Evolutionary conservation across 495 filamentous ascomycete species (phyloP).

Genomic region (Penicillium herquei): DNA sequence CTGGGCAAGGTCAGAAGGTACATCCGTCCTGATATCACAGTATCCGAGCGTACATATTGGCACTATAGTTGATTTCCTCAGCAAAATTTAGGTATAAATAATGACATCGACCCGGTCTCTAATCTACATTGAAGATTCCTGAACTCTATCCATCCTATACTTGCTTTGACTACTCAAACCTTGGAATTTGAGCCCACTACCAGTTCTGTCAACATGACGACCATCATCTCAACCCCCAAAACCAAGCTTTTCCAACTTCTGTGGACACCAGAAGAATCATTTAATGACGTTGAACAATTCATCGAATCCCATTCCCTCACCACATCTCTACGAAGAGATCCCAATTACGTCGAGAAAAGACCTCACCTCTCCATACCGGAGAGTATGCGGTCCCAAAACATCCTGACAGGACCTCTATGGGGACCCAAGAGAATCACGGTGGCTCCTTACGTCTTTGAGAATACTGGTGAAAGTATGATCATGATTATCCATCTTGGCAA

Average conservation of each 20-base stretch:
- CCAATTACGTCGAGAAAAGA: slow-evolving; percentile 68
- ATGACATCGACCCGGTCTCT: too few relatives aligned
- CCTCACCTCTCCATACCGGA: slow-evolving; percentile 82
- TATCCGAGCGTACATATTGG: too few relatives aligned
- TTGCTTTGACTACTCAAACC: too few relatives aligned
- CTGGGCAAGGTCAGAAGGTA: too few relatives aligned
- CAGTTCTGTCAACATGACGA: not conserved
- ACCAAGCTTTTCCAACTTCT: not conserved
- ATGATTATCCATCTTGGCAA: slow-evolving; percentile 72
- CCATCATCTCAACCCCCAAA: not conserved
- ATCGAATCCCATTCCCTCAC: slow-evolving; percentile 73
- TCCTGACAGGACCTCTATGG: slow-evolving; percentile 75
- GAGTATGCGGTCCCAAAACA: slow-evolving; percentile 58
- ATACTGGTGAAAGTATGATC: slow-evolving; percentile 66
- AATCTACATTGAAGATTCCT: too few relatives aligned
- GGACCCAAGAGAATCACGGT: slow-evolving; percentile 74
- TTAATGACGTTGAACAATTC: slow-evolving; percentile 54
- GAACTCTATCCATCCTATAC: too few relatives aligned
- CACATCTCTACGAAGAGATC: slow-evolving; percentile 55
- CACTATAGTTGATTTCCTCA: too few relatives aligned
- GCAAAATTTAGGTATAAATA: too few relatives aligned
- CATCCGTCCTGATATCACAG: too few relatives aligned
- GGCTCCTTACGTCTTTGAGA: slow-evolving; percentile 71
- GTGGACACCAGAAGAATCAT: not conserved
- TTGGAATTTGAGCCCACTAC: not conserved